Base-by-base conservation (phyloP, 2,329 filamentous ascomycete genomes). In the Anthostomella pinea region DNA sequence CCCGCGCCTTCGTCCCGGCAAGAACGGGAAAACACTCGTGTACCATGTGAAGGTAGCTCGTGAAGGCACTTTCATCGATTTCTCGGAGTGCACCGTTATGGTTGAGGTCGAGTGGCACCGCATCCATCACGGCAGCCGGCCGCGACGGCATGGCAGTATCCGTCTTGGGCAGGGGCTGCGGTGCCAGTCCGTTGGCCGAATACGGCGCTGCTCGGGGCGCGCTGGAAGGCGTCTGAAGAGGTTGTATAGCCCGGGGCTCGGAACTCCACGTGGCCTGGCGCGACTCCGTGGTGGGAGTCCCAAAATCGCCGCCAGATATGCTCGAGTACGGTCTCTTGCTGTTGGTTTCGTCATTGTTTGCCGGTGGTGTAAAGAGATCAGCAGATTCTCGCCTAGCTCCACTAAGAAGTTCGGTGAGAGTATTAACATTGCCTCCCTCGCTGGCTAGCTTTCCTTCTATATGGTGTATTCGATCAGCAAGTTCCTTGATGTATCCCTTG, bases 401-500 rank as follows among this genome's bases (percentile, higher is more conserved):
- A 11, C 52, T 54, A 4, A 65, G 53, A 13, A 66, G 47, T 18
- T 75, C 70, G 13, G 45, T 48, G n/a, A 74, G 61, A n/a, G 65
- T 60, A 35, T 71, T 68, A 35, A 68, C 64, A 25, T 60, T 68
- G 39, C 62, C 54, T 25, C 53, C 65, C 41, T 77, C 73, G 7
- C 67, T 70, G 25, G 74, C 76, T 39, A 93, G 79, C 56, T 87
- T 85, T 48, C 83, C 85, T 58, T 95, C 89, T 29, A 95, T 82
- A 27, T 78, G 83, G 52, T 90, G 81, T 41, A 95, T 80, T 17
- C 89, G 75, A 57, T 95, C 88, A 16, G 88, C 87, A 15, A 95
- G 75, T 60, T 95, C 88, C 59, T 94, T 95, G 60, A 95, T 95
- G 53, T 95, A 95, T 74, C 89, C 89, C 75, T 95, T 95, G 57